These are phyloP conservation scores for Abrus precatorius DNA, from an alignment of 306 rosid genomes.

Conservation along the genomic window DNA sequence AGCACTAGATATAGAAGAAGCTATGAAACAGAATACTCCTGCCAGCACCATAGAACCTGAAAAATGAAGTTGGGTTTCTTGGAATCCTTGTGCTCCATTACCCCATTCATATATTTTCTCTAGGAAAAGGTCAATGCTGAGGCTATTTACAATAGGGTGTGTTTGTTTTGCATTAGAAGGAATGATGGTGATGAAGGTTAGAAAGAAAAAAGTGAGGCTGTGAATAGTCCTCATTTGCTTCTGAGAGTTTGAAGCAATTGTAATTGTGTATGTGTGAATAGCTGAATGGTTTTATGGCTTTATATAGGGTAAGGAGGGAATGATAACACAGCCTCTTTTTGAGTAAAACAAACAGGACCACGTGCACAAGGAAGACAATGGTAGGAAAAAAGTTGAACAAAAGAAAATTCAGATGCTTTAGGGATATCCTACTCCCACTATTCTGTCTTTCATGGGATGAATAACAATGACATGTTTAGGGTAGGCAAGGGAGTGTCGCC, in stretches of 20 bases:
- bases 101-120: slow-evolving; percentile 54
- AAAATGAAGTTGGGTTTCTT: slow-evolving; percentile 45
- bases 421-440: slow-evolving; percentile 11
- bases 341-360: background rate
- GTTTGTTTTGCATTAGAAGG: slow-evolving; percentile 63
- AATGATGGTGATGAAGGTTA: slow-evolving; percentile 48
- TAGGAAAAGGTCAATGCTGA: slow-evolving; percentile 14
- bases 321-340: background rate
- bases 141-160: slow-evolving; percentile 47
- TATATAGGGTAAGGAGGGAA: slow-evolving; percentile 43
- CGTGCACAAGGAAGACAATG: background rate
- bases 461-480: slow-evolving; percentile 15
- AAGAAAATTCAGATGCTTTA: background rate
- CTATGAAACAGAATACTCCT: slow-evolving; percentile 67
- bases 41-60: slow-evolving; percentile 56
- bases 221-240: slow-evolving; percentile 48
- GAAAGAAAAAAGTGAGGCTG: slow-evolving; percentile 39
- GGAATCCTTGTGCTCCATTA: slow-evolving; percentile 34
- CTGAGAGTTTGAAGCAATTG: slow-evolving; percentile 9
- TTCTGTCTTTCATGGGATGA: background rate
- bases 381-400: background rate
- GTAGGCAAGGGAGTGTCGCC: background rate
- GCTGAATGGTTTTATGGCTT: background rate
- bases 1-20: slow-evolving; percentile 87
- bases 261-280: background rate